Percentiles rank a stretch among this genome's conserved stretches.
These are phyloP conservation scores for Fusarium sambucinum DNA, from an alignment of 2,329 filamentous ascomycete species.

Conservation along the genomic window DNA sequence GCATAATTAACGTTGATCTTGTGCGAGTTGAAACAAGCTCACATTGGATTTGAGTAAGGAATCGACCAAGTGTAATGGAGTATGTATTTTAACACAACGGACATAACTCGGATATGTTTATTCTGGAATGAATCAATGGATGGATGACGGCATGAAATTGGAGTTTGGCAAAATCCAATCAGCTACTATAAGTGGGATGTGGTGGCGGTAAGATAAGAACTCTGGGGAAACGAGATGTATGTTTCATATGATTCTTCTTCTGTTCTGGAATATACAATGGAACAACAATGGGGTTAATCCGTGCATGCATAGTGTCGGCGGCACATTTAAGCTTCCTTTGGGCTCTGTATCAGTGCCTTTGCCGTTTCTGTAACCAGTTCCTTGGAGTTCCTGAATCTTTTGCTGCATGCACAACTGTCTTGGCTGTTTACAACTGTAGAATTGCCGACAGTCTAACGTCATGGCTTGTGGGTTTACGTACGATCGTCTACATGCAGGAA, in stretches of 20 bases:
- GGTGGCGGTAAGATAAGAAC: slow-evolving; percentile 11
- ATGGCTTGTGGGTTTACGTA: slow-evolving; percentile 3
- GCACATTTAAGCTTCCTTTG: not conserved
- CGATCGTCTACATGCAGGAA: slow-evolving; percentile 1
- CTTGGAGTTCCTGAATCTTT: not conserved
- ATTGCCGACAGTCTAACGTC: not conserved
- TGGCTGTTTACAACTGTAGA: not conserved
- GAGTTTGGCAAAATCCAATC: slow-evolving; percentile 18
- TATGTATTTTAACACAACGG: slow-evolving; percentile 21
- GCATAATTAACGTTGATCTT: slow-evolving; percentile 5
- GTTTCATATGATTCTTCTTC: slow-evolving; percentile 24
- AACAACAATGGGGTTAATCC: not conserved
- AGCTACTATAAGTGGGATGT: slow-evolving; percentile 8
- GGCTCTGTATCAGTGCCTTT: not conserved
- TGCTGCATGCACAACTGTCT: not conserved
- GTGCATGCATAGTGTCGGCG: not conserved
- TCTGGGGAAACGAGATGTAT: slow-evolving; percentile 9
- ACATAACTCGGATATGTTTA: slow-evolving; percentile 27
- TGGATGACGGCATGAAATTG: slow-evolving; percentile 1
- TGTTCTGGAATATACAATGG: slow-evolving; percentile 12
- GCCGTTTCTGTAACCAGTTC: not conserved
- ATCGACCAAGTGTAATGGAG: slow-evolving; percentile 2
- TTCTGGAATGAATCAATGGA: slow-evolving; percentile 17
- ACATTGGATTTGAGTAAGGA: slow-evolving; percentile 5
- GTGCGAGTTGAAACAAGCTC: not conserved